These are phyloP conservation scores for Oropetium thomaeum DNA, from an alignment of 176 grass and related monocot genomes.

Conservation along the genomic window DNA sequence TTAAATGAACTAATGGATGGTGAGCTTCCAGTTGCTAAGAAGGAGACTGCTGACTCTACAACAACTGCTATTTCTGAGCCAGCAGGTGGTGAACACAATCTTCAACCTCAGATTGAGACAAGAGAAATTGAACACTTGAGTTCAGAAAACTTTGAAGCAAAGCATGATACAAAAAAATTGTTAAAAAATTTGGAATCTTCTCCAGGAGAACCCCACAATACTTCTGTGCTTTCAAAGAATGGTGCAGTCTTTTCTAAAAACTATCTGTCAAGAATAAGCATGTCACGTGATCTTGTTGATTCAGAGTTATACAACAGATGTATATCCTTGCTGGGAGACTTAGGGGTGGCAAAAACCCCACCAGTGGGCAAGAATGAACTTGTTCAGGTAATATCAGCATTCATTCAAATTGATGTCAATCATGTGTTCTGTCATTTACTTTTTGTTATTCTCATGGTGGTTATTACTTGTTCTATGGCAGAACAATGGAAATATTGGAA, in stretches of 20 bases:
- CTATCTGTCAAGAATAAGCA: conserved; percentile 60
- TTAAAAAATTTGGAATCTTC: conserved; percentile 18
- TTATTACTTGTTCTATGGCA: conserved; percentile 30
- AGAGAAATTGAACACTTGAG: conserved; percentile 29
- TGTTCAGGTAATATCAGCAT: conserved; percentile 41
- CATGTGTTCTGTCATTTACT: neutral
- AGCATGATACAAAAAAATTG: conserved; percentile 34
- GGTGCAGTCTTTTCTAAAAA: conserved; percentile 50
- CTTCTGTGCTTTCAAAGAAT: conserved; percentile 41
- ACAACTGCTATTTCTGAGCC: conserved; percentile 33
- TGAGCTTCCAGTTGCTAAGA: conserved; percentile 52
- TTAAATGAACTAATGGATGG: conserved; percentile 43
- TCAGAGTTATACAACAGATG: conserved; percentile 64
- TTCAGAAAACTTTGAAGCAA: conserved; percentile 45
- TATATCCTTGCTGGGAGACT: conserved; percentile 49
- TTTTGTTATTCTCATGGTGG: conserved; percentile 33
- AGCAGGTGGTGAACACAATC: conserved; percentile 31
- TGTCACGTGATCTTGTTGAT: conserved; percentile 72
- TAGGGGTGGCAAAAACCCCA: conserved; percentile 32
- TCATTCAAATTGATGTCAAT: neutral
- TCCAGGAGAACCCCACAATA: conserved; percentile 11
- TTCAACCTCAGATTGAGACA: conserved; percentile 32
- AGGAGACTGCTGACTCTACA: conserved; percentile 48
- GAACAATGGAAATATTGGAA: conserved; percentile 33
- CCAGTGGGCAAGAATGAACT: conserved; percentile 33